Evolutionary conservation across 345 rosid species (phyloP), one percentile per base, ranked within the genome.

Genomic region (Firmiana major): DNA sequence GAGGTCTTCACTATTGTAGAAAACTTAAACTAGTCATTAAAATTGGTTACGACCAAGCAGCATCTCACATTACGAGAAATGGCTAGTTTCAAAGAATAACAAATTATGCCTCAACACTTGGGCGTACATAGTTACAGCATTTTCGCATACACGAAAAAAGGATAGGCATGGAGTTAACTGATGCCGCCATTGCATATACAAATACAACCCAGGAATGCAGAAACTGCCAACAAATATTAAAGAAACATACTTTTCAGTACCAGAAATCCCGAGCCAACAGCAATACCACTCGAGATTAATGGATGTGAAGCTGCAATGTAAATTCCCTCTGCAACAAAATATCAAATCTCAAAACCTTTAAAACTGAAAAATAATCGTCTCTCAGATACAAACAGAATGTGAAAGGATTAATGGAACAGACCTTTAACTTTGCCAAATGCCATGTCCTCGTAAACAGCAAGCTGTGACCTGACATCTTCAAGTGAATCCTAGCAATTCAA

Each of bases 401-500:
- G 24, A 34, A 54, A 19, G 34, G 67, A 54, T 49, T 17, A 13
- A 70, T 19, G 74, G 19, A 69, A 79, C n/a, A 38, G 28, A 93
- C 98, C 98, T 89, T 90, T 93, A 66, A 89, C 75, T 79, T 85
- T 91, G 72, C 86, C 89, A 42, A 95, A 86, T 19, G 84, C 71
- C 76, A 85, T 76, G 42, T 80, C 82, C 80, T 91, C 98, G 24
- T 93, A 88, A 66, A 78, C 89, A 57, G 34, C 81, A 73, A 88
- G 83, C 84, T 87, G 85, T n/a, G 90, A 86, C 79, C 79, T 91
- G 13, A 85, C 77, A 49, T 91, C 90, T 79, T 84, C 59, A 68
- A 90, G 63, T 63, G 87, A 87, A 75, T 86, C 93, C 97, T 94
- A 80, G 51, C 21, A 54, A 54, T 55, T 40, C 51, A 16, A 11